Evolutionary conservation across 441 rosid genomes (phyloP).

Genomic region (Jatropha multifida): DNA sequence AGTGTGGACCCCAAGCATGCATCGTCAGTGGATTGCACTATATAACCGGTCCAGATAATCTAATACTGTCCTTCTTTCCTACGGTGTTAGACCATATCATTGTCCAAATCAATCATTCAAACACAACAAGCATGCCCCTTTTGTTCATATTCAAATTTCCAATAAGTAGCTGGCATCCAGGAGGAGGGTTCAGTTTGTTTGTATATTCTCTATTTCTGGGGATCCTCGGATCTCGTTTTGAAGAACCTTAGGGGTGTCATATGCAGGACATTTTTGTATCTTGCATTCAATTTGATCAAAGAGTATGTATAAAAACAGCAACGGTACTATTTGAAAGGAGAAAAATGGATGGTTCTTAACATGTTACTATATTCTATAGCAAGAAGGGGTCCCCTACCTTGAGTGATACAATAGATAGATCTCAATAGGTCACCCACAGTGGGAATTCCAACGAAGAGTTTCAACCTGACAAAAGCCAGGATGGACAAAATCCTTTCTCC

Average conservation of each 20-base stretch:
- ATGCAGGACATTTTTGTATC: not conserved
- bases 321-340: constrained; percentile 32
- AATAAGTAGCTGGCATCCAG: not conserved
- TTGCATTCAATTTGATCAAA: not conserved
- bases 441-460: constrained; percentile 39
- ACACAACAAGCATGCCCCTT: not conserved
- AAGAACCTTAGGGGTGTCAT: constrained; percentile 3
- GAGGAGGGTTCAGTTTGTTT: not conserved
- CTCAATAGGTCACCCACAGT: constrained; percentile 4
- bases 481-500: constrained; percentile 43
- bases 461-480: constrained; percentile 46
- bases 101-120: constrained; percentile 29
- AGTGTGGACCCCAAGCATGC: constrained; percentile 20
- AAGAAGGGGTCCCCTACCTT: constrained; percentile 20
- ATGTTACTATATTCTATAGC: constrained; percentile 22
- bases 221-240: constrained; percentile 10
- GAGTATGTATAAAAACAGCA: not conserved
- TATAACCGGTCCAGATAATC: not conserved
- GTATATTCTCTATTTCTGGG: not conserved
- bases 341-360: constrained; percentile 31
- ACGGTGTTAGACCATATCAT: constrained; percentile 7
- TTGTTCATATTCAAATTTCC: constrained; percentile 12
- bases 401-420: not conserved
- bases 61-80: constrained; percentile 9
- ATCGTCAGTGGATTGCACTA: constrained; percentile 9